Conservation (phyloP, 2,329 filamentous ascomycete species). For the Epichloe amarillans region DNA sequence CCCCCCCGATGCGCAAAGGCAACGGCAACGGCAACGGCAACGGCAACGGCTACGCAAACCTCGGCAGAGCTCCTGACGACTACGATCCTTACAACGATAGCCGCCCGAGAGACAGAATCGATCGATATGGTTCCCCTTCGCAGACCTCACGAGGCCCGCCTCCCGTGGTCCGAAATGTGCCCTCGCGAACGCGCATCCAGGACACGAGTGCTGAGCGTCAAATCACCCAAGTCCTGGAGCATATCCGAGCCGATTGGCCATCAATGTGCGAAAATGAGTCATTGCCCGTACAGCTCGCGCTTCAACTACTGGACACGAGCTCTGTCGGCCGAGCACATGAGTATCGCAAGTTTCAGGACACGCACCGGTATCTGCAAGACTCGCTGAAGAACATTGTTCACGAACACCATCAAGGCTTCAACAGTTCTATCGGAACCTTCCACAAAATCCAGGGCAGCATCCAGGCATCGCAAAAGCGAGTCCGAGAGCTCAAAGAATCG, state of each 20-base stretch:
- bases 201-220: conserved; percentile 41
- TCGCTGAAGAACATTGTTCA: conserved; percentile 92
- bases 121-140: conserved; percentile 27
- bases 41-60: conserved; percentile 32
- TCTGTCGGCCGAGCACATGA: conserved; percentile 85
- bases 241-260: conserved; percentile 82
- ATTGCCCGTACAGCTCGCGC: conserved; percentile 83
- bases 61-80: conserved; percentile 28
- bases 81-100: conserved; percentile 32
- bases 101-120: conserved; percentile 30
- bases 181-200: conserved; percentile 23
- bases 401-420: conserved; percentile 98
- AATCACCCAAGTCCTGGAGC: conserved; percentile 55
- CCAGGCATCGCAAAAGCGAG: conserved; percentile 71
- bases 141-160: conserved; percentile 19
- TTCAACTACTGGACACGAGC: conserved; percentile 87
- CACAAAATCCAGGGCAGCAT: conserved; percentile 97
- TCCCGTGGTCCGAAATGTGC: conserved; percentile 19
- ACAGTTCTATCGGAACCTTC: conserved; percentile 96
- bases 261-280: conserved; percentile 83
- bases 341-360: conserved; percentile 70
- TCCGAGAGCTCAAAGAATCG: conserved; percentile 73
- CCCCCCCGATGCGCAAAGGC: conserved; percentile 17
- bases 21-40: conserved; percentile 24
- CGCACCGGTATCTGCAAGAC: conserved; percentile 78